Evolutionary conservation across 768 basidiomycete genomes (phyloP), one percentile per base, ranked within the genome.

Genomic region (Chiua virens): DNA sequence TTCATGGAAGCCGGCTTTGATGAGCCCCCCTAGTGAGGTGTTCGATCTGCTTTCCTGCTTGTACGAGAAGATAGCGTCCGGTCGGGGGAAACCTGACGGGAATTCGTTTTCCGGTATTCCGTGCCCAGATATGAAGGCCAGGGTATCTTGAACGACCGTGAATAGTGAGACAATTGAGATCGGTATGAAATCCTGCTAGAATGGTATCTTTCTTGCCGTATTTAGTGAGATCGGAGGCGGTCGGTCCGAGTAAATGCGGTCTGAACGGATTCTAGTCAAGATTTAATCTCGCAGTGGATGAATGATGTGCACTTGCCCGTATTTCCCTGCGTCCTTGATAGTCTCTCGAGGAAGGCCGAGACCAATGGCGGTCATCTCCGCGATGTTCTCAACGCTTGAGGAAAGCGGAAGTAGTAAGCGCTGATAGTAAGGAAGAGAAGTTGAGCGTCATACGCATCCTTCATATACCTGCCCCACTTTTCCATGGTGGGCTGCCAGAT

Each of bases 1-100:
- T 61, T 98, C 95, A 59, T 98, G 95, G 65, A 80, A 96, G 5
- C 95, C 95, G 13, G 95, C 95, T 61, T 89, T 89, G 64, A 98
- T 84, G 25, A 95, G 71, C 0, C 95, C 89, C 15, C 87, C 88
- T n/a, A 21, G 78, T 83, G 38, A 93, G 73, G 68, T 92, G 90
- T 65, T 97, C 95, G 11, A 98, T 79, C 65, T 98, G 95, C 69
- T 94, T 96, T 36, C 95, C 95, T 2, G 94, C 94, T 69, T 98
- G 95, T 1, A 98, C 92, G 14, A 98, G 80, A 30, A 98, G 78
- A 64, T 86, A 85, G 36, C 85, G 80, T 42, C 85, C 85, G 4
- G 87, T 89, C 1, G 80, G 75, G 1, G 94, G 94, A 44, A 98
- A 92, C 62, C 79, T 83, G 40, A 97, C 94, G 3, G 86, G 76